These are phyloP conservation scores for Trichoderma sp. DNA, from an alignment of 2,329 filamentous ascomycete species.

Conservation along the genomic window DNA sequence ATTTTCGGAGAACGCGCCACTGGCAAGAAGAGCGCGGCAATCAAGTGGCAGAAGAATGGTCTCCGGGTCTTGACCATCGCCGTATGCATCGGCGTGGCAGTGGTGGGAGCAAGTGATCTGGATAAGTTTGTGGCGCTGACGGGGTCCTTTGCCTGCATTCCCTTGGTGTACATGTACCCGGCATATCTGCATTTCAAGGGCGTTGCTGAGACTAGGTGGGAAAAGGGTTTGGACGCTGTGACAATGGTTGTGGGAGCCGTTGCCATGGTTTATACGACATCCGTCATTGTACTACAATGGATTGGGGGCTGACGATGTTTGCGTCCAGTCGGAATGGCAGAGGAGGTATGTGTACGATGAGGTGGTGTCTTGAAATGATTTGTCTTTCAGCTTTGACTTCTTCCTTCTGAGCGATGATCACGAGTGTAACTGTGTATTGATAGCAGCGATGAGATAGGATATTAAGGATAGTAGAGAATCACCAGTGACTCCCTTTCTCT, in stretches of 20 bases:
- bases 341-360: no score
- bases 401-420: no score
- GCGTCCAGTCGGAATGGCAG: not conserved
- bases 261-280: constrained; percentile 73
- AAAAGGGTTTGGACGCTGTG: constrained; percentile 60
- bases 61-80: constrained; percentile 61
- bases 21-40: constrained; percentile 64
- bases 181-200: constrained; percentile 70
- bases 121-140: constrained; percentile 77
- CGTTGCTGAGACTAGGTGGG: constrained; percentile 58
- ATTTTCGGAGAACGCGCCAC: constrained; percentile 66
- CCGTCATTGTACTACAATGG: constrained; percentile 55
- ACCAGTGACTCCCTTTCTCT: no score
- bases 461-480: no score
- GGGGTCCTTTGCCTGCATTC: constrained; percentile 73
- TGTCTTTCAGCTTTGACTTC: no score
- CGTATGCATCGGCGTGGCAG: constrained; percentile 62
- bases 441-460: no score
- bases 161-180: constrained; percentile 76
- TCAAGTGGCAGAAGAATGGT: constrained; percentile 77
- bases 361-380: no score
- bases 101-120: constrained; percentile 67
- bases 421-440: no score
- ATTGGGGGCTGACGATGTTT: constrained; percentile 30
- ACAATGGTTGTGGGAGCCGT: constrained; percentile 65